Base-by-base conservation (phyloP, 495 filamentous ascomycete genomes). In the Penicillium nucicola region DNA sequence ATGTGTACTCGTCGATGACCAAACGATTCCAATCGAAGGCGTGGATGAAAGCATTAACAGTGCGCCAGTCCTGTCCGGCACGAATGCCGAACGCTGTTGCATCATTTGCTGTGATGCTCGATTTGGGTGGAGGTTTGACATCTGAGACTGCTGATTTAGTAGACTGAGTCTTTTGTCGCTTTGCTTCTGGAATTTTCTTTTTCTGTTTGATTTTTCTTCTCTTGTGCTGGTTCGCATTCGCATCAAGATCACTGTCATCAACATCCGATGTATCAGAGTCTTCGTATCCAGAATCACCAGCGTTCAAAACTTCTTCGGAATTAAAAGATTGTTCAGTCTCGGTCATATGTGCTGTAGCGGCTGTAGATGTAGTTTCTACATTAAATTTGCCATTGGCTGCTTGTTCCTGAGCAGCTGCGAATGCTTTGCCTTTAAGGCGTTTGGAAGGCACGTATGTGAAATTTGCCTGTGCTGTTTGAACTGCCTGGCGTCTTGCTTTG, bases 1-100 rank as follows among this genome's bases (percentile, higher is more conserved):
- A 85, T 1, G 83, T 81, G 61, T 80, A 89, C 45, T 90, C 86
- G 57, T 90, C 86, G 37, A 87, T 75, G 4, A 90, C 72, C 12
- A 88, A 54, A 1, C 86, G 79, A 43, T 79, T 74, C 55, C 80
- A 90, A 10, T 65, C 67, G 64, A 84, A 88, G 45, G 75, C 74
- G 45, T 88, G 83, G 2, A 89, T 54, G 0, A 76, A 57, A 2
- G 28, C 41, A 44, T 48, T 59, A 34, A 73, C 53, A 5, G 33
- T 51, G 10, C 37, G 46, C 58, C 64, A 65, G 36, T 39, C 20
- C 31, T 50, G 36, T 14, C 31, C 7, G 10, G 10, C 13, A 31
- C 48, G 19, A 19, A 72, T 66, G 11, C 57, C 57, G 59, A 72
- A 69, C 5, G 43, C 43, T 28, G 60, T 56, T 12, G 50, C 44